phyloP scores from a whole-genome alignment of 768 basidiomycete species.

The Xerocomellus chrysenteron region DNA sequence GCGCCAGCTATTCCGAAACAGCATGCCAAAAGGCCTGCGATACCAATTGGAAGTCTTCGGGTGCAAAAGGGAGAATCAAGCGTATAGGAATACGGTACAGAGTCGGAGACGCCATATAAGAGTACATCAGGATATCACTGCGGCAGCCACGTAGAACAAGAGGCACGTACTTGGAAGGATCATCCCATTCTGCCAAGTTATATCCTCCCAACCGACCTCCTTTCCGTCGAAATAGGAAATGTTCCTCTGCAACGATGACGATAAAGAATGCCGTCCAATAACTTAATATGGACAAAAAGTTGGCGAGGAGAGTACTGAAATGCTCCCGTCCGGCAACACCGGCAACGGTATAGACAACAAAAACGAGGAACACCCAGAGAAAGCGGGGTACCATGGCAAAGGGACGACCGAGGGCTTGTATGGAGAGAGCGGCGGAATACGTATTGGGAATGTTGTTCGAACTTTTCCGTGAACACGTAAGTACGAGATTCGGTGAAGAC shows the following conservation, averaged over 20 bases:
- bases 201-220: slow-evolving; percentile 48
- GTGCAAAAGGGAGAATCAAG: background rate
- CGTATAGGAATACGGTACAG: too few species aligned
- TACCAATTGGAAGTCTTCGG: slow-evolving; percentile 44
- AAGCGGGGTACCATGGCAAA: slow-evolving; percentile 46
- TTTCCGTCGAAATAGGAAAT: slow-evolving; percentile 44
- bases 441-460: slow-evolving; percentile 44
- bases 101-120: background rate
- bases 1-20: slow-evolving; percentile 49
- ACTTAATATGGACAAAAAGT: slow-evolving; percentile 43
- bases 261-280: slow-evolving; percentile 51
- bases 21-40: slow-evolving; percentile 47
- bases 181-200: slow-evolving; percentile 49
- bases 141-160: background rate
- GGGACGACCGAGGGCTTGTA: slow-evolving; percentile 43
- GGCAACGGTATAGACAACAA: slow-evolving; percentile 39
- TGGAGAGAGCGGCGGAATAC: slow-evolving; percentile 47
- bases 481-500: background rate
- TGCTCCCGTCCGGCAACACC: slow-evolving; percentile 45
- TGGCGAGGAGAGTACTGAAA: slow-evolving; percentile 42
- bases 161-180: slow-evolving; percentile 33
- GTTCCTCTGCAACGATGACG: slow-evolving; percentile 46
- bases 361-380: slow-evolving; percentile 44
- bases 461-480: slow-evolving; percentile 16
- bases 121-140: background rate